phyloP scores from a whole-genome alignment of 2,329 filamentous ascomycete genomes.

The Nigrospora osmanthi region DNA sequence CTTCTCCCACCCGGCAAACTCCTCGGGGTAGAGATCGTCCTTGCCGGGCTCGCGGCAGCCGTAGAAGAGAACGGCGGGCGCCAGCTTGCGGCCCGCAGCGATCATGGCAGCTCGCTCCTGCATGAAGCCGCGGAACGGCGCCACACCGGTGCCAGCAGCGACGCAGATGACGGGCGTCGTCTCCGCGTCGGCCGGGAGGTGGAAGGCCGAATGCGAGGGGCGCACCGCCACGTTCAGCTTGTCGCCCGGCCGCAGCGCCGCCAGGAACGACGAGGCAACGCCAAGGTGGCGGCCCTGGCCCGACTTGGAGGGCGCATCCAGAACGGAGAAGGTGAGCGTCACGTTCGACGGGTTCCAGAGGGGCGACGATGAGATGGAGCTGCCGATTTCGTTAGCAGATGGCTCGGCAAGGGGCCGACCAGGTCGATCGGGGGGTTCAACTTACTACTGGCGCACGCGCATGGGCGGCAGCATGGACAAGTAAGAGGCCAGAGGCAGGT shows the following conservation, averaged over 20 bases:
- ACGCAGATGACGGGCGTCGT: slow-evolving; percentile 21
- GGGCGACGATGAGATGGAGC: slow-evolving; percentile 52
- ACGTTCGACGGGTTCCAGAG: slow-evolving; percentile 32
- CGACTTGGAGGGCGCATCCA: slow-evolving; percentile 30
- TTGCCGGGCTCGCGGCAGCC: slow-evolving; percentile 34
- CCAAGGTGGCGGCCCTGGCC: slow-evolving; percentile 19
- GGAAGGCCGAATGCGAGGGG: slow-evolving; percentile 12
- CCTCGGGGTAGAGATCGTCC: slow-evolving; percentile 34
- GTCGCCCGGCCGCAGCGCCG: slow-evolving; percentile 15
- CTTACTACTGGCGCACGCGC: slow-evolving; percentile 48
- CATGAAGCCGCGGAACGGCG: slow-evolving; percentile 39
- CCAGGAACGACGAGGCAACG: slow-evolving; percentile 32
- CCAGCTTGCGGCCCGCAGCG: slow-evolving; percentile 25
- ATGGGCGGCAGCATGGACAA: slow-evolving; percentile 54
- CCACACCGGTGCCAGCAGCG: slow-evolving; percentile 29
- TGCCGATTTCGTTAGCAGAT: neutral
- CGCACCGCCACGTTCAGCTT: slow-evolving; percentile 4
- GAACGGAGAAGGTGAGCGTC: slow-evolving; percentile 46
- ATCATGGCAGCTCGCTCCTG: slow-evolving; percentile 31
- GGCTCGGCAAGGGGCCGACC: neutral
- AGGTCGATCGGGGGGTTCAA: neutral
- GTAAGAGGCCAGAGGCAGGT: slow-evolving; percentile 27
- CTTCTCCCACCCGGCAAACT: slow-evolving; percentile 35
- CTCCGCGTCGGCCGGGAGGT: slow-evolving; percentile 28
- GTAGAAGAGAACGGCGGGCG: slow-evolving; percentile 37